Percentiles rank a stretch among this genome's conserved stretches.
Conservation (phyloP, 306 rosid species). For the Alnus glutinosa region DNA sequence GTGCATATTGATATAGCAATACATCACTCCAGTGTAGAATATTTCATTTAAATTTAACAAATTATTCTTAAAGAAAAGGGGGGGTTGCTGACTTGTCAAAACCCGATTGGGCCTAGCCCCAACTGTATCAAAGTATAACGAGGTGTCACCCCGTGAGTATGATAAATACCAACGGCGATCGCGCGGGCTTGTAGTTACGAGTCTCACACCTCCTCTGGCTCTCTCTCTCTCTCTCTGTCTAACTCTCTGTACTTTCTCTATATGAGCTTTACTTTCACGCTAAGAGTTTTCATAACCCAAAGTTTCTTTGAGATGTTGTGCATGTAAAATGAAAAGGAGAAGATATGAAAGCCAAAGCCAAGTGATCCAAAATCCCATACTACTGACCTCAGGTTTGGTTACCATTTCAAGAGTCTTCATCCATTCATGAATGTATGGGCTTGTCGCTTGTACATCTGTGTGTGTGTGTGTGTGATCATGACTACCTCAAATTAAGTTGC, state of each 20-base stretch:
- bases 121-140: not conserved
- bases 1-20: too few species aligned
- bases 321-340: conserved; percentile 22
- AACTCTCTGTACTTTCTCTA: conserved; percentile 22
- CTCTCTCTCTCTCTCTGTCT: conserved; percentile 15
- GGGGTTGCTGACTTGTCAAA: conserved; percentile 25
- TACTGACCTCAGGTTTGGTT: conserved; percentile 38
- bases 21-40: too few species aligned
- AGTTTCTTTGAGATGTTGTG: conserved; percentile 18
- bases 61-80: not conserved
- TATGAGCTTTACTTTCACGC: not conserved
- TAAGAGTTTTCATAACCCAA: conserved; percentile 17
- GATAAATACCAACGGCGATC: conserved; percentile 62
- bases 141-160: conserved; percentile 45
- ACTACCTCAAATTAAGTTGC: not conserved
- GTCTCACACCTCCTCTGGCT: conserved; percentile 29
- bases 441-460: too few species aligned
- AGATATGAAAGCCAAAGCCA: conserved; percentile 7
- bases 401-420: not conserved
- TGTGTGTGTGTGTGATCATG: not conserved
- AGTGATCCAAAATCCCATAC: conserved; percentile 15
- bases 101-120: not conserved
- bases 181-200: conserved; percentile 56
- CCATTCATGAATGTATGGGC: not conserved
- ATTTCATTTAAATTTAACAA: too few species aligned